These are phyloP conservation scores for Globisporangium spinosum DNA, from an alignment of 352 stramenopile species.

Conservation along the genomic window DNA sequence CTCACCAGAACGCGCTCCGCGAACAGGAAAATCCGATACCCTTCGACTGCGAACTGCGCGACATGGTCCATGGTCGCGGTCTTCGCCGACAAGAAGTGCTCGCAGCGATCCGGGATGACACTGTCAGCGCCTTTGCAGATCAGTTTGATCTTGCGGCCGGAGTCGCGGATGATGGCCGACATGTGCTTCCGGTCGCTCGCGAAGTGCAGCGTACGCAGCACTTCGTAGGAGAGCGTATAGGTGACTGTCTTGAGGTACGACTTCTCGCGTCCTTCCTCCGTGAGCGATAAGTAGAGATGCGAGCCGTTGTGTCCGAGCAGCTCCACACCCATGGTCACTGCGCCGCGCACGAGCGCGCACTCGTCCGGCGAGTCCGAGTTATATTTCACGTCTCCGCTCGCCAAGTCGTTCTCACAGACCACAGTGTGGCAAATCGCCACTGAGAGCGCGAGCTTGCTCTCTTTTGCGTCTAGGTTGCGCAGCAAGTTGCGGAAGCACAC, in stretches of 20 bases:
- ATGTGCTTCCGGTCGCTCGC: constrained; percentile 81
- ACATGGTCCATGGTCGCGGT: constrained; percentile 68
- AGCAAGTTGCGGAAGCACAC: constrained; percentile 44
- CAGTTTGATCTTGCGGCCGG: constrained; percentile 49
- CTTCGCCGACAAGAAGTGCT: constrained; percentile 52
- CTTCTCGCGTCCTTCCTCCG: constrained; percentile 51
- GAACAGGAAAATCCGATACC: constrained; percentile 84
- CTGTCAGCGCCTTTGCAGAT: constrained; percentile 83
- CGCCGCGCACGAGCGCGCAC: constrained; percentile 85
- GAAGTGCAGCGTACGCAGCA: constrained; percentile 71
- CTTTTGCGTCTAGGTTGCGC: constrained; percentile 41
- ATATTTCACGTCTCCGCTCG: constrained; percentile 53
- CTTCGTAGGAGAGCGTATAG: constrained; percentile 62
- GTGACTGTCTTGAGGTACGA: constrained; percentile 63
- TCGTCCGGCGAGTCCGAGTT: constrained; percentile 93
- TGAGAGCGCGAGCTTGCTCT: constrained; percentile 60
- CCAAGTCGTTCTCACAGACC: constrained; percentile 63
- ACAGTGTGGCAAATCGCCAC: constrained; percentile 87
- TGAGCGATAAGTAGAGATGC: constrained; percentile 55
- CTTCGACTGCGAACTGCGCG: constrained; percentile 78
- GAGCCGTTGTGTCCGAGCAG: constrained; percentile 60
- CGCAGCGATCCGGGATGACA: constrained; percentile 69
- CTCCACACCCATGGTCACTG: constrained; percentile 69
- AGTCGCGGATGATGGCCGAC: constrained; percentile 71
- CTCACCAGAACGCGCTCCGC: constrained; percentile 68